A percentile compares a stretch with the other conserved stretches of the same genome.
phyloP scores from a whole-genome alignment of 805 yeast species.

The Kluyveromyces dobzhanskii region DNA sequence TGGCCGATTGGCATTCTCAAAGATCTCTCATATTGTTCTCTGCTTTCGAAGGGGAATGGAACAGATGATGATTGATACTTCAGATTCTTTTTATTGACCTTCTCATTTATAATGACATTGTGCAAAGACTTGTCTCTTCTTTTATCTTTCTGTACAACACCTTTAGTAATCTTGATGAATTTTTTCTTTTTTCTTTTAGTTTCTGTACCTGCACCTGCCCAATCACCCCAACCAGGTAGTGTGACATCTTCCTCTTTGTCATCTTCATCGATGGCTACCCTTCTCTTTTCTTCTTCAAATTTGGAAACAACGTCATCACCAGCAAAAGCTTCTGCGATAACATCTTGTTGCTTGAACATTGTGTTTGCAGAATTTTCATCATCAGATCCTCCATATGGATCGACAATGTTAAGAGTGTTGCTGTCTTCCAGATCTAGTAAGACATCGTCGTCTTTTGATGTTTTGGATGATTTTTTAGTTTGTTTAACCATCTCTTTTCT shows the following conservation, averaged over 20 bases:
- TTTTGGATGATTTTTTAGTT: conserved; percentile 18
- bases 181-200: conserved; percentile 47
- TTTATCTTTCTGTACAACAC: conserved; percentile 61
- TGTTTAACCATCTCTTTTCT: conserved; percentile 26
- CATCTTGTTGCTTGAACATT: conserved; percentile 70
- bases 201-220: conserved; percentile 68
- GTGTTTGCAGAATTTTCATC: conserved; percentile 35
- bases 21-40: conserved; percentile 92
- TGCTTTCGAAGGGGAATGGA: conserved; percentile 88
- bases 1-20: conserved; percentile 94
- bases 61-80: conserved; percentile 86
- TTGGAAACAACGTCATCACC: conserved; percentile 87
- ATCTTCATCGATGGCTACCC: conserved; percentile 64
- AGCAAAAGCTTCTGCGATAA: conserved; percentile 89
- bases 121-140: conserved; percentile 71
- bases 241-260: conserved; percentile 81
- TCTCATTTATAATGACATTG: conserved; percentile 85
- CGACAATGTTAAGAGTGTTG: conserved; percentile 47
- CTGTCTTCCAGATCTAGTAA: conserved; percentile 35
- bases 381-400: conserved; percentile 40
- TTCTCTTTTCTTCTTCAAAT: conserved; percentile 68
- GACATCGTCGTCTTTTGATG: conserved; percentile 31
- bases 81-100: conserved; percentile 69
- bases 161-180: conserved; percentile 63
- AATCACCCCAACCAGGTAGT: conserved; percentile 96